Evolutionary conservation across 1,284 basidiomycete species (phyloP), one percentile per base, ranked within the genome.

Genomic region (Cryptococcus amylolentus): DNA sequence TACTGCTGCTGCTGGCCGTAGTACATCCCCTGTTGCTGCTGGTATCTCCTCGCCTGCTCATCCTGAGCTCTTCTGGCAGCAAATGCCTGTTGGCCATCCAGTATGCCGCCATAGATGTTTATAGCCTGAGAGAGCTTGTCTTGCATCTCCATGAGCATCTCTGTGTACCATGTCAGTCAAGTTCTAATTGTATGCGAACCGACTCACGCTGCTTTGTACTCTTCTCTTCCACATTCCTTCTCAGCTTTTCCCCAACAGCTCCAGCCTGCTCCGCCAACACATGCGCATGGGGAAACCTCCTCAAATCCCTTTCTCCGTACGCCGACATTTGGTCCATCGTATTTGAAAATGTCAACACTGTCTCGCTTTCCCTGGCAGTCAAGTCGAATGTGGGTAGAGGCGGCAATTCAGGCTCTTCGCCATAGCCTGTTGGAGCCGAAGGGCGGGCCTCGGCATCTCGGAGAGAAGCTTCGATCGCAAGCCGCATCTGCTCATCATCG

Each of bases 381-480:
- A 95, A 80, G 66, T 95, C 91, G 68, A 89, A 88, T 52, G 80
- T 87, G 0, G 88, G 87, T 40, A 87, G 54, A 0, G 77, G 75
- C 69, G 58, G 65, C 57, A 60, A 68, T 35, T 75, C 73, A 7
- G 62, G 80, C 28, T 84, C 83, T 51, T 86, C 83, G 14, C 27
- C 44, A 4, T 83, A 68, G 10, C 81, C 84, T 4, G 82, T 69
- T 1, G 90, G 90, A 0, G 89, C 90, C 66, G 88, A 90, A 1
- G 91, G 86, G 57, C 81, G 84, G 0, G 88, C 87, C 59, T 85
- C 87, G 28, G 86, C 86, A 68, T 98, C 96, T 12, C 86, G 83
- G 63, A 99, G 76, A 70, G 89, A 93, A 0, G 96, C 96, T 69
- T 97, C 94, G 57, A 98, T 99, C 0, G 96, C 96, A 13, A 95